Evolutionary conservation across 805 yeast genomes (phyloP).

Genomic region (Wickerhamiella shivajii): DNA sequence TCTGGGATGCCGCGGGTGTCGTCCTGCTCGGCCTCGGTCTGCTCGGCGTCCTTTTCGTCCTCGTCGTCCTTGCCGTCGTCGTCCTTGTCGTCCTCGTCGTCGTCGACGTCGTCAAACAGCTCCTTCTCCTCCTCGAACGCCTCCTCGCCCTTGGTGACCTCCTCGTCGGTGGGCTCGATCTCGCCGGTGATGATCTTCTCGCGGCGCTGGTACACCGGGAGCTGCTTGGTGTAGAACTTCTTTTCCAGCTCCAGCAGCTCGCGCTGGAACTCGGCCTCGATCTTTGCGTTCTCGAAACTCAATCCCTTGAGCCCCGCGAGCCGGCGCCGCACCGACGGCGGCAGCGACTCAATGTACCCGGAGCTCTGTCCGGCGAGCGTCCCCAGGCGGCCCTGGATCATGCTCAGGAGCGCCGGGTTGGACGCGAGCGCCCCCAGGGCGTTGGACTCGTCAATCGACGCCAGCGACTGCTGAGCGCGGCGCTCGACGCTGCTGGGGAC

Average conservation of each 20-base stretch:
- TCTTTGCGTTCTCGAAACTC: slow-evolving; percentile 62
- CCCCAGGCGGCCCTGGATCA: slow-evolving; percentile 83
- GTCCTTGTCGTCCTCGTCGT: slow-evolving; percentile 26
- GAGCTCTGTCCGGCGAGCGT: slow-evolving; percentile 71
- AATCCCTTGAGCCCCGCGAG: slow-evolving; percentile 70
- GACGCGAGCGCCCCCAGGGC: slow-evolving; percentile 28
- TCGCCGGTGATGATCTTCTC: slow-evolving; percentile 56
- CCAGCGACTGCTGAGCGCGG: slow-evolving; percentile 24
- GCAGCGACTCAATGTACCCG: slow-evolving; percentile 70
- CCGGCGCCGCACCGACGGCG: slow-evolving; percentile 56
- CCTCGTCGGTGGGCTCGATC: slow-evolving; percentile 63
- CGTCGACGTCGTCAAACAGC: slow-evolving; percentile 30
- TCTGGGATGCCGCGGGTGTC: slow-evolving; percentile 68
- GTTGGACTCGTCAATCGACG: slow-evolving; percentile 57
- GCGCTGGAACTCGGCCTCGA: slow-evolving; percentile 84
- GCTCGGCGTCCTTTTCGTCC: slow-evolving; percentile 26
- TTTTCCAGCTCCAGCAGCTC: slow-evolving; percentile 79
- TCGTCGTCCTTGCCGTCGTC: slow-evolving; percentile 23
- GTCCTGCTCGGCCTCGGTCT: slow-evolving; percentile 24
- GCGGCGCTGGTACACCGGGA: slow-evolving; percentile 65
- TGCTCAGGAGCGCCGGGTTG: slow-evolving; percentile 68
- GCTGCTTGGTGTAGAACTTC: slow-evolving; percentile 55
- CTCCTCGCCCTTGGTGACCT: slow-evolving; percentile 63
- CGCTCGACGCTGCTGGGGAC: slow-evolving; percentile 29
- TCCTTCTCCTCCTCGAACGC: slow-evolving; percentile 42